Conservation (phyloP, 495 filamentous ascomycete genomes). For the Penicillium cosmopolitanum region DNA sequence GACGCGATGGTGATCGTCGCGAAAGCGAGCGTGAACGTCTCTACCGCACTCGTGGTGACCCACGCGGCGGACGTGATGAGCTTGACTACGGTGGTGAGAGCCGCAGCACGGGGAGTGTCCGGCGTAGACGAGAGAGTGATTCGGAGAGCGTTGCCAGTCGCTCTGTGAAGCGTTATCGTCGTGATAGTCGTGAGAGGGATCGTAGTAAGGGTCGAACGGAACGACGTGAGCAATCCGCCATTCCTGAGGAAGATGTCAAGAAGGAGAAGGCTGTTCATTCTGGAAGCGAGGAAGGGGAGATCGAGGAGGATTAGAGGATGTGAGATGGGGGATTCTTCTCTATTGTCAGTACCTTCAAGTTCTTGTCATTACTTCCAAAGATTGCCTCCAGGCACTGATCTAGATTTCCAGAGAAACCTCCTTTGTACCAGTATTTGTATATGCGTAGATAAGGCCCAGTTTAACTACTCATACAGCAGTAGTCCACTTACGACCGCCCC, state of each 20-base stretch:
- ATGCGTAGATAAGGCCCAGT: no score
- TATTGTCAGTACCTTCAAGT: background rate
- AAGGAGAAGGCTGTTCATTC: slow-evolving; percentile 72
- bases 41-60: slow-evolving; percentile 81
- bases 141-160: slow-evolving; percentile 69
- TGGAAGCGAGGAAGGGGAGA: slow-evolving; percentile 97
- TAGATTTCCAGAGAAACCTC: no score
- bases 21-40: slow-evolving; percentile 84
- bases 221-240: slow-evolving; percentile 55
- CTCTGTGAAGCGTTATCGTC: slow-evolving; percentile 50
- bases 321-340: background rate
- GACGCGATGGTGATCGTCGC: slow-evolving; percentile 60
- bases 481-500: no score
- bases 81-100: slow-evolving; percentile 83
- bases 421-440: no score
- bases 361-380: background rate
- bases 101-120: slow-evolving; percentile 59
- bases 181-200: slow-evolving; percentile 49
- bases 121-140: slow-evolving; percentile 71
- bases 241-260: slow-evolving; percentile 42
- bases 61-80: slow-evolving; percentile 73
- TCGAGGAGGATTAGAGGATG: slow-evolving; percentile 75
- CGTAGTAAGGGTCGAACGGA: slow-evolving; percentile 64
- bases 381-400: no score
- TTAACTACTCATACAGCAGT: no score